These are phyloP conservation scores for Pestalotiopsis sp. DNA, from an alignment of 2,329 filamentous ascomycete genomes.

Conservation along the genomic window DNA sequence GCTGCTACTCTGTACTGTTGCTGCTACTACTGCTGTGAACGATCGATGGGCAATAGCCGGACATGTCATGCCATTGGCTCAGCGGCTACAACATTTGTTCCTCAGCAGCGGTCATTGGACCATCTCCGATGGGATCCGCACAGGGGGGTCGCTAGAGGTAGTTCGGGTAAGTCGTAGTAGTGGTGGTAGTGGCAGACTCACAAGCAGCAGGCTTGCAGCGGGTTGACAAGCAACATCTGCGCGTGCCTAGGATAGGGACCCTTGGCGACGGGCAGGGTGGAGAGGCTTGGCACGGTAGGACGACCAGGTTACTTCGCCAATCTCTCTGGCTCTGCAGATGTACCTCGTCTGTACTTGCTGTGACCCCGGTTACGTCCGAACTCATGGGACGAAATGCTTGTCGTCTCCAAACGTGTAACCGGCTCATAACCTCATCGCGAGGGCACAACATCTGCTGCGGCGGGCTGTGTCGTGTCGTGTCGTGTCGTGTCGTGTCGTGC, in stretches of 20 bases:
- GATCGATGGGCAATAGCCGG: constrained; percentile 17
- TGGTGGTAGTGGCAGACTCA: neutral
- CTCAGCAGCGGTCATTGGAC: constrained; percentile 19
- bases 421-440: constrained; percentile 9
- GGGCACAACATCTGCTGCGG: neutral
- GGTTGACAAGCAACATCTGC: neutral
- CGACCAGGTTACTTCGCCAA: constrained; percentile 7
- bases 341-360: neutral
- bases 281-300: neutral
- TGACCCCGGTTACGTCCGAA: constrained; percentile 11
- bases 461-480: constrained; percentile 19
- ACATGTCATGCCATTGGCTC: constrained; percentile 21
- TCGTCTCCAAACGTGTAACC: constrained; percentile 8
- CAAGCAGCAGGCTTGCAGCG: neutral
- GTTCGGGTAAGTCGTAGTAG: neutral
- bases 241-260: neutral
- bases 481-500: constrained; percentile 23
- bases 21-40: constrained; percentile 12
- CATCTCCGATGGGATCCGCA: constrained; percentile 3
- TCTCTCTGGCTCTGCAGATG: neutral
- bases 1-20: neutral
- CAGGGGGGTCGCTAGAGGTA: neutral
- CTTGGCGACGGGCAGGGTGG: constrained; percentile 1
- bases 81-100: constrained; percentile 16
- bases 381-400: neutral